phyloP scores from a whole-genome alignment of 1,284 basidiomycete genomes.

The Ganoderma sinense region DNA sequence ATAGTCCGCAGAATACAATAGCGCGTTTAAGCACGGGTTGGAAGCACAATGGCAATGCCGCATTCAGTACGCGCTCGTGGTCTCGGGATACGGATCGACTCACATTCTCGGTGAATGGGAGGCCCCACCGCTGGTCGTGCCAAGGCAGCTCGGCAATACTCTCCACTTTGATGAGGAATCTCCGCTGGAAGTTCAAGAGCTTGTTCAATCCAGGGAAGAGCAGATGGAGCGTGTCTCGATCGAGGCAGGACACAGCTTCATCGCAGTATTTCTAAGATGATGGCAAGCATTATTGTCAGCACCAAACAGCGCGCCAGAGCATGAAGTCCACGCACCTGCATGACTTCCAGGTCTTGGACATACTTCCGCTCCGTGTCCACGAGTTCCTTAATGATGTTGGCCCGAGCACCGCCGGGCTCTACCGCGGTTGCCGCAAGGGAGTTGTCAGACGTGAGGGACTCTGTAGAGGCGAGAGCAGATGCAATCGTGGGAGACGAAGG shows the following conservation, averaged over 20 bases:
- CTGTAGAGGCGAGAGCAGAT: constrained; percentile 64
- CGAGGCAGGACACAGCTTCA: constrained; percentile 83
- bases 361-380: constrained; percentile 97
- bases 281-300: constrained; percentile 26
- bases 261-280: constrained; percentile 77
- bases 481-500: constrained; percentile 61
- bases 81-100: constrained; percentile 45
- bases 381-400: constrained; percentile 86
- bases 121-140: constrained; percentile 92
- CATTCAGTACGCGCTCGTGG: constrained; percentile 40
- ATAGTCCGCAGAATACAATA: constrained; percentile 42
- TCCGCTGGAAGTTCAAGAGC: constrained; percentile 95
- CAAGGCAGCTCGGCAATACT: constrained; percentile 84
- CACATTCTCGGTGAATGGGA: constrained; percentile 82
- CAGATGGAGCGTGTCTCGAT: constrained; percentile 94
- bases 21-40: constrained; percentile 35
- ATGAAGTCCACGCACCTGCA: constrained; percentile 75
- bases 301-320: constrained; percentile 13
- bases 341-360: constrained; percentile 96
- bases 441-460: constrained; percentile 58
- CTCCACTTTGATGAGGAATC: constrained; percentile 95
- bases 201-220: constrained; percentile 97
- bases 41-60: constrained; percentile 42
- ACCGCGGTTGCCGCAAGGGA: constrained; percentile 34
- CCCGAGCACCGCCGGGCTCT: constrained; percentile 49